Evolutionary conservation across 768 basidiomycete species (phyloP).

Genomic region (Termitomyces sp.): DNA sequence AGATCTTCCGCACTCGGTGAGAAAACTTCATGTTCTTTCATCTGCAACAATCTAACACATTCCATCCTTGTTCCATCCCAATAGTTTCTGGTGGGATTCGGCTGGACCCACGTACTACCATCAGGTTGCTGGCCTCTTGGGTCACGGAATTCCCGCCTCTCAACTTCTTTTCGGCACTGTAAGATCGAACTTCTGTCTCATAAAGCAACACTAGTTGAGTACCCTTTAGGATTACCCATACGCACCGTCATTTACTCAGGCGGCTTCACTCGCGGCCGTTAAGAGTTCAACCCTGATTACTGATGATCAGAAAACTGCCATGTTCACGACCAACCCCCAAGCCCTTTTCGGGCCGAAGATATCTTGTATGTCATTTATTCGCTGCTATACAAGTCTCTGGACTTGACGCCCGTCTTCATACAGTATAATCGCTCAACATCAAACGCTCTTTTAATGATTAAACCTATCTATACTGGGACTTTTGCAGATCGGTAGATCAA

Average conservation of each 20-base stretch:
- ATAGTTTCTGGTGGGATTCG: constrained; percentile 32
- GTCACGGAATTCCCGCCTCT: constrained; percentile 23
- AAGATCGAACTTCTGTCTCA: constrained; percentile 5
- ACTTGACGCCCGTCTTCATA: not conserved
- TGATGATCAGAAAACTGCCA: constrained; percentile 8
- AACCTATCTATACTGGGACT: not conserved
- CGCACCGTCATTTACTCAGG: constrained; percentile 16
- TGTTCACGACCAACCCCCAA: constrained; percentile 15
- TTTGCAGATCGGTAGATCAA: not conserved
- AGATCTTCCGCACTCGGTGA: constrained; percentile 25
- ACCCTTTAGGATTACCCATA: constrained; percentile 23
- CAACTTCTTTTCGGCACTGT: constrained; percentile 31
- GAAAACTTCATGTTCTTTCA: not conserved
- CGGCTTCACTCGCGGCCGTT: constrained; percentile 13
- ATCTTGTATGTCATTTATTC: constrained; percentile 3
- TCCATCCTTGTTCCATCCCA: not conserved
- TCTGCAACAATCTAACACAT: not conserved
- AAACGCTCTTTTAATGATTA: not conserved
- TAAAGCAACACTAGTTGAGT: not conserved
- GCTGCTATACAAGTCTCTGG: not conserved
- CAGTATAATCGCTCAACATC: not conserved
- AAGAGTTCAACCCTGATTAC: constrained; percentile 9
- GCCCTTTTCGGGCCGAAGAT: constrained; percentile 15
- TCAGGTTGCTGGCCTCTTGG: constrained; percentile 26
- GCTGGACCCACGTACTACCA: constrained; percentile 31